Conservation (phyloP, 805 yeast species). For the Saccharomycopsis schoenii region DNA sequence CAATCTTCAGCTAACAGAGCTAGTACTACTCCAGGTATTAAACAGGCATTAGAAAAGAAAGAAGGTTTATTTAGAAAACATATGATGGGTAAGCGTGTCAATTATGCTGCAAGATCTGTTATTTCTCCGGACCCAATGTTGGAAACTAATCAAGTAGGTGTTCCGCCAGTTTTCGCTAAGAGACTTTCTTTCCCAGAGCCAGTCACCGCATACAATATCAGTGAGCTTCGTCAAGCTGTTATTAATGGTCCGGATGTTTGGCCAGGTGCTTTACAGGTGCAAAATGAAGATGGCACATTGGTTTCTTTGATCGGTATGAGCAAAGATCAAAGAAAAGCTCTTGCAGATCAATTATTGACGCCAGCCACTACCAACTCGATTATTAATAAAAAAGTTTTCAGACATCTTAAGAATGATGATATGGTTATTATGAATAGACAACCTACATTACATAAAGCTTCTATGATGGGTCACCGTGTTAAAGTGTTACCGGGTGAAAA, state of each 20-base stretch:
- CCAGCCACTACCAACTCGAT: slow-evolving; percentile 55
- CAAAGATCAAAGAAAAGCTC: slow-evolving; percentile 84
- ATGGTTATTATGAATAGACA: slow-evolving; percentile 98
- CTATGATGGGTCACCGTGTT: slow-evolving; percentile 99
- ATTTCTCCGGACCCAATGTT: slow-evolving; percentile 98
- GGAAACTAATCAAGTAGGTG: slow-evolving; percentile 97
- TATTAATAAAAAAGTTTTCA: slow-evolving; percentile 82
- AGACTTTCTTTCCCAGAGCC: slow-evolving; percentile 98
- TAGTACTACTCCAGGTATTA: slow-evolving; percentile 83
- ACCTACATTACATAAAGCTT: slow-evolving; percentile 97
- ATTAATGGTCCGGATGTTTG: slow-evolving; percentile 95
- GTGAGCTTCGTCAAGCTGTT: slow-evolving; percentile 87
- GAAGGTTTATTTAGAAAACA: slow-evolving; percentile 97
- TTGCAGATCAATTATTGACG: slow-evolving; percentile 89
- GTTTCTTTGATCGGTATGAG: slow-evolving; percentile 83
- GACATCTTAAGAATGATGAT: slow-evolving; percentile 92
- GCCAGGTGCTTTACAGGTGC: slow-evolving; percentile 98
- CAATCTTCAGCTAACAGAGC: slow-evolving; percentile 54
- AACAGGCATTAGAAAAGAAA: slow-evolving; percentile 95
- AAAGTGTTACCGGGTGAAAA: slow-evolving; percentile 96
- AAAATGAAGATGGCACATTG: slow-evolving; percentile 86
- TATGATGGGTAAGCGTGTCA: slow-evolving; percentile 99
- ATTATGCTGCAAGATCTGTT: slow-evolving; percentile 97
- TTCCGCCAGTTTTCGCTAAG: slow-evolving; percentile 96
- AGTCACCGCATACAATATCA: slow-evolving; percentile 83